Base-by-base conservation (phyloP, 2,329 filamentous ascomycete species). In the Aureobasidium mangrovei region DNA sequence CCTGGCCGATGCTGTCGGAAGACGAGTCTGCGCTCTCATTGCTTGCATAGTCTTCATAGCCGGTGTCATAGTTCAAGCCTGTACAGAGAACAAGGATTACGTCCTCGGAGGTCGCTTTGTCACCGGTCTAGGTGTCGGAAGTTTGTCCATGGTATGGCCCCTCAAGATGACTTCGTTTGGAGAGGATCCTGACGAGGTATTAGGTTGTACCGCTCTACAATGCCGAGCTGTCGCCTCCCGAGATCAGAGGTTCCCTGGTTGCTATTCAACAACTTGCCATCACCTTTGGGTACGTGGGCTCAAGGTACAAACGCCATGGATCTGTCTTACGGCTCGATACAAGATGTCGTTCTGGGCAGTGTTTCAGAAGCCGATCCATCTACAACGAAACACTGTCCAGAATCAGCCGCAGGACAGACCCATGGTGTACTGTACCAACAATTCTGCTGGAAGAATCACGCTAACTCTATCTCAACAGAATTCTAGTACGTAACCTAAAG, bases 61-160 rank as follows among this genome's bases (percentile, higher is more conserved):
- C 1, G 85, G 85, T 33, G 82, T 86, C 8, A 66, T 86, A 7
- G 70, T 88, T 3, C 85, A 88, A 65, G 76, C 79, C 1, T 82
- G 78, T 1, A 78, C 83, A 0, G 74, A 81, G 41, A 60, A 64
- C 0, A 74, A 77, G 53, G 71, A 78, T 35, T 73, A 76, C 2
- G 86, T 88, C 58, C 72, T 88, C 1, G 84, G 75, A 26, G 85
- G 85, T 3, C 76, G 84, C 12, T 87, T 88, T 62, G 74, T 88
- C 58, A 86, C 84, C 38, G 70, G 66, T 42, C 80, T 87, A 69
- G 84, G 82, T 18, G 82, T 88, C 18, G 84, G 84, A 60, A 79
- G 78, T 33, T 67, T 88, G 9, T 81, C 81, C 1, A 84, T 83
- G 72, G 83, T 7, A 7, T 35, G 32, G 32, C 10, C 10, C 32